Evolutionary conservation across 2,329 filamentous ascomycete genomes (phyloP).

Genomic region (Diplodia seriata): DNA sequence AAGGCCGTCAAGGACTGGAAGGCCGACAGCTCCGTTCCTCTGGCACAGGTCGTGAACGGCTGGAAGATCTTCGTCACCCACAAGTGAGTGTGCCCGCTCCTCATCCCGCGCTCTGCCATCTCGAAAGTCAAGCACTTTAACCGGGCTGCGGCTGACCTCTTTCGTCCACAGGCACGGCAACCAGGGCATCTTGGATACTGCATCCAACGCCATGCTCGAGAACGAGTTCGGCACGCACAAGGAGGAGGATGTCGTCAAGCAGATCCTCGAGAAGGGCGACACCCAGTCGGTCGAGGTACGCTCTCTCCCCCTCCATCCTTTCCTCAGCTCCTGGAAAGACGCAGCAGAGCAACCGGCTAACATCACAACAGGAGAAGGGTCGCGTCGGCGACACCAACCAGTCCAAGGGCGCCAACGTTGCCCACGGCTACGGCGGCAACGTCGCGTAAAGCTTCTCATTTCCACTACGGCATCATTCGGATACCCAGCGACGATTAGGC

Average conservation of each 20-base stretch:
- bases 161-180: slow-evolving; percentile 72
- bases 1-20: slow-evolving; percentile 81
- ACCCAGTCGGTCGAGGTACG: slow-evolving; percentile 68
- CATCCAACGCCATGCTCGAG: slow-evolving; percentile 76
- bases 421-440: slow-evolving; percentile 27
- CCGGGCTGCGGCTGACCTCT: background rate
- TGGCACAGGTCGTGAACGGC: slow-evolving; percentile 83
- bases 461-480: slow-evolving; percentile 6
- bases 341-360: slow-evolving; percentile 30
- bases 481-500: slow-evolving; percentile 12
- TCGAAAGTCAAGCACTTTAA: background rate
- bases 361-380: slow-evolving; percentile 45
- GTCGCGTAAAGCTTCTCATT: background rate
- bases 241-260: slow-evolving; percentile 80
- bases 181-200: slow-evolving; percentile 78
- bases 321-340: background rate
- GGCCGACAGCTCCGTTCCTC: slow-evolving; percentile 76
- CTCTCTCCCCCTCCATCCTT: background rate
- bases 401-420: slow-evolving; percentile 45
- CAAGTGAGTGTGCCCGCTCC: slow-evolving; percentile 67
- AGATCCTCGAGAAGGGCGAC: slow-evolving; percentile 79
- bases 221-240: slow-evolving; percentile 84
- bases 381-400: slow-evolving; percentile 54
- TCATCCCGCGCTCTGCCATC: background rate
- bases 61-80: slow-evolving; percentile 92